Evolutionary conservation across 2,329 filamentous ascomycete genomes (phyloP), one percentile per base, ranked within the genome.

Genomic region (Phyllosticta capitalensis): DNA sequence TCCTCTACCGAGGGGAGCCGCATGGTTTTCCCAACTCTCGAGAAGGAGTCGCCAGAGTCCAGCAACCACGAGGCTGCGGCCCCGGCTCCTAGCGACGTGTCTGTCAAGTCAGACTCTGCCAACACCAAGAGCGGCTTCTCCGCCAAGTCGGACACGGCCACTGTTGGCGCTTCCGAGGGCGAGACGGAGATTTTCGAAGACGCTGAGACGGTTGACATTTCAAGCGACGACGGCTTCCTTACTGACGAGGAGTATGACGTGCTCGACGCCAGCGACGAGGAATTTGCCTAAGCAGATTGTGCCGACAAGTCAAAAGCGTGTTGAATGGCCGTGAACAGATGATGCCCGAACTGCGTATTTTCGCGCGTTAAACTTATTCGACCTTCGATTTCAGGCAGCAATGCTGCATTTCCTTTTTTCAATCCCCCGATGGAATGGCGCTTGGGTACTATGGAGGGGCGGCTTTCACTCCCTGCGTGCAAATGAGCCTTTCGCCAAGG

Each of bases 221-320:
- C 73, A 20, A 79, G 78, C 38, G 83, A 84, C n/a, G 85, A 86
- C 53, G 89, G 87, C 12, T 96, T 96, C 79, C 76, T 95, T 79
- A 97, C 94, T 0, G 94, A 99, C 64, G 94, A 97, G 73, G 94
- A 99, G 76, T 99, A 97, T 72, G 94, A 99, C 68, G 92, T 97
- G 65, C 84, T 97, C 52, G 91, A 96, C 76, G 92, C 91, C 51
- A 95, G 90, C 61, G 92, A 97, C 65, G 89, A 52, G 52, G 58
- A 59, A 17, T 59, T 55, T 17, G 22, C 14, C 50, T 26, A 22
- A 7, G 17, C 38, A n/a, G 38, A n/a, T n/a, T n/a, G 38, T 6
- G 5, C 17, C 17, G n/a, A 45, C n/a, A 14, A 17, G 38, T 6
- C 38, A n/a, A n/a, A 45, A 45, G 38, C 38, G 14, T 19, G 9